A percentile compares a stretch with the other conserved stretches of the same genome.
Evolutionary conservation across 2,329 filamentous ascomycete genomes (phyloP).

Genomic region (Beauveria pseudobassiana): DNA sequence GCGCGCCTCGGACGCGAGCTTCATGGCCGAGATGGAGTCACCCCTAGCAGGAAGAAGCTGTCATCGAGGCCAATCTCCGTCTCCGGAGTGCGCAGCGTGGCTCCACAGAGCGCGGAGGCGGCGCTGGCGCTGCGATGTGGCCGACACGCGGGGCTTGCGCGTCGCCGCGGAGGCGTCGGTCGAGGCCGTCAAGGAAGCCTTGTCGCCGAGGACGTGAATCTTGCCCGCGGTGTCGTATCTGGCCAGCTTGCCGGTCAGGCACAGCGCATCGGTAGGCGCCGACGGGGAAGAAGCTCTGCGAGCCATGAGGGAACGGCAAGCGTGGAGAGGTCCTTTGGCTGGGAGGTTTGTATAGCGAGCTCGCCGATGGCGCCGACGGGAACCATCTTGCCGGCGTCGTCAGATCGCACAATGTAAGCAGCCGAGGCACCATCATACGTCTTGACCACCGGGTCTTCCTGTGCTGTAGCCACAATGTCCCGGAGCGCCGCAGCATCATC

Average conservation of each 20-base stretch:
- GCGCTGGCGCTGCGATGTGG: constrained; percentile 34
- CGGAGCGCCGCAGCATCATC: constrained; percentile 27
- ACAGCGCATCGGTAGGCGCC: constrained; percentile 20
- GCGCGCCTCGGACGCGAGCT: constrained; percentile 48
- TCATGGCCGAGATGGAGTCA: constrained; percentile 55
- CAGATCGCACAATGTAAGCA: constrained; percentile 34
- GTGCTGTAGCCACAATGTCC: constrained; percentile 17
- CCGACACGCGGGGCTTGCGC: constrained; percentile 26
- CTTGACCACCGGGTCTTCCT: constrained; percentile 14
- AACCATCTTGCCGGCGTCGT: constrained; percentile 26
- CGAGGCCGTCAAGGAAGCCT: constrained; percentile 4
- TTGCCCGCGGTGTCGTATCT: constrained; percentile 27
- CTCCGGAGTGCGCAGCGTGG: constrained; percentile 32
- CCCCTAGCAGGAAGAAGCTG: constrained; percentile 56
- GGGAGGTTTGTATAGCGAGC: constrained; percentile 30
- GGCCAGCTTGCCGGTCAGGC: constrained; percentile 33
- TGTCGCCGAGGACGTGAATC: constrained; percentile 22
- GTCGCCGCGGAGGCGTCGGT: constrained; percentile 11
- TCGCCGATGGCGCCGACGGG: constrained; percentile 37
- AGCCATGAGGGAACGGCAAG: constrained; percentile 24
- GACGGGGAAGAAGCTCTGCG: constrained; percentile 11
- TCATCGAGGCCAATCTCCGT: constrained; percentile 45
- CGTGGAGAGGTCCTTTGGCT: constrained; percentile 19
- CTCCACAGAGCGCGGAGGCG: constrained; percentile 41
- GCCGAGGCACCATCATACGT: constrained; percentile 21